A percentile compares a stretch with the other conserved stretches of the same genome.
Evolutionary conservation across 2,329 filamentous ascomycete species (phyloP).

Genomic region (Incumbomyces delicatus): DNA sequence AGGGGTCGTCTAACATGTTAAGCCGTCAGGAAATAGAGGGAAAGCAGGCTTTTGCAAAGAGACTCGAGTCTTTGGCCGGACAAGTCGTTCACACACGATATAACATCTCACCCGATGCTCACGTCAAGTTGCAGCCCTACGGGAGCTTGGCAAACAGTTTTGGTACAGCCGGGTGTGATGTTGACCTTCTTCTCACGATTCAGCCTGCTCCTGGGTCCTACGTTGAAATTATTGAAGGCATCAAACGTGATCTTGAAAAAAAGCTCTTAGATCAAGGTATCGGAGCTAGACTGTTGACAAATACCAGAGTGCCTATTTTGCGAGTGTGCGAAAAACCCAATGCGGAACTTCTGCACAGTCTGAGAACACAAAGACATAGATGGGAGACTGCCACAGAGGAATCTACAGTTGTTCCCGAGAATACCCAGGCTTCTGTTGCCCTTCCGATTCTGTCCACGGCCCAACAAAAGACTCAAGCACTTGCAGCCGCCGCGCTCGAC

Average conservation of each 20-base stretch:
- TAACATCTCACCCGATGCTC: slow-evolving; percentile 28
- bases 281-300: slow-evolving; percentile 66
- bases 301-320: slow-evolving; percentile 76
- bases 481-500: slow-evolving; percentile 8
- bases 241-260: slow-evolving; percentile 68
- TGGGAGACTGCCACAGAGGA: slow-evolving; percentile 10
- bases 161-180: slow-evolving; percentile 77
- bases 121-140: slow-evolving; percentile 65
- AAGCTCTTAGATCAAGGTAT: slow-evolving; percentile 61
- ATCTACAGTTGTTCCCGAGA: slow-evolving; percentile 2
- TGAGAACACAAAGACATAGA: slow-evolving; percentile 49
- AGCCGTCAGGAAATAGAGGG: slow-evolving; percentile 47
- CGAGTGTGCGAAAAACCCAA: slow-evolving; percentile 70
- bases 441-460: not conserved
- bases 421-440: not conserved
- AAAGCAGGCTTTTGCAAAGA: slow-evolving; percentile 60
- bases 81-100: slow-evolving; percentile 39
- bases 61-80: slow-evolving; percentile 56
- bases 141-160: slow-evolving; percentile 78
- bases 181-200: slow-evolving; percentile 74
- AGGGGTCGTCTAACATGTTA: slow-evolving; percentile 12
- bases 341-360: slow-evolving; percentile 47
- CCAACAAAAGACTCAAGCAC: not conserved
- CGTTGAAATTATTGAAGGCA: slow-evolving; percentile 41
- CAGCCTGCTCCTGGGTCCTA: slow-evolving; percentile 29